Base-by-base conservation (phyloP, 2,329 filamentous ascomycete species). In the Calonectria montana region DNA sequence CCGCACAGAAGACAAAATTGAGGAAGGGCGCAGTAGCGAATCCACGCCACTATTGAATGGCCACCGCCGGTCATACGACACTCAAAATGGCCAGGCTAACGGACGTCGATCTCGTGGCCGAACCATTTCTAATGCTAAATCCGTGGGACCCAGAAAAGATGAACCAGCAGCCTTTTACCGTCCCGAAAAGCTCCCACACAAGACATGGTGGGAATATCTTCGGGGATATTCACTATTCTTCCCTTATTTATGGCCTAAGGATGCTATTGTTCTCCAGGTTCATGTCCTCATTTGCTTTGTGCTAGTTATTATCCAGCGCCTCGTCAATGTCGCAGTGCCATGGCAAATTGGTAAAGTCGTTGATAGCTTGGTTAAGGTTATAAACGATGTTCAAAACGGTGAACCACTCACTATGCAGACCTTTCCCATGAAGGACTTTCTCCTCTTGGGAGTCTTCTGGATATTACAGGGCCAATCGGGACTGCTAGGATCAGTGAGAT, bases 191-290 rank as follows among this genome's bases (percentile, higher is more conserved):
- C 90, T 95, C 10, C 96, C 95, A 3, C 94, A 94, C 77, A 95
- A 94, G 76, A 97, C 92, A 65, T 99, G 97, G 97, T 97, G 94
- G 91, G 96, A 98, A 81, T 99, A 99, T 82, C 87, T 98, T 72
- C 92, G 93, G 74, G 95, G 96, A 55, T 99, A 98, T 83, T 94
- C 93, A 15, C 88, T 98, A 64, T 98, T 99, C 84, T 97, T 98
- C 82, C 96, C 96, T 0, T 99, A 98, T 81, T 90, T 98, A 70
- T 99, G 97, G 97, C 97, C 97, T 0, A 93, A 92, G 79, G 96
- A 96, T 80, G 92, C 94, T 43, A 50, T 81, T 6, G 89, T 87
- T 74, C 87, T 99, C 67, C 93, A 98, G 85, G 75, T 95, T 27
- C 89, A 96, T 67, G 95, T 98, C 23, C 82, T 97, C 23, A 79